phyloP scores from a whole-genome alignment of 192 early-diverging fungal genomes.

The Backusella macrospora region DNA sequence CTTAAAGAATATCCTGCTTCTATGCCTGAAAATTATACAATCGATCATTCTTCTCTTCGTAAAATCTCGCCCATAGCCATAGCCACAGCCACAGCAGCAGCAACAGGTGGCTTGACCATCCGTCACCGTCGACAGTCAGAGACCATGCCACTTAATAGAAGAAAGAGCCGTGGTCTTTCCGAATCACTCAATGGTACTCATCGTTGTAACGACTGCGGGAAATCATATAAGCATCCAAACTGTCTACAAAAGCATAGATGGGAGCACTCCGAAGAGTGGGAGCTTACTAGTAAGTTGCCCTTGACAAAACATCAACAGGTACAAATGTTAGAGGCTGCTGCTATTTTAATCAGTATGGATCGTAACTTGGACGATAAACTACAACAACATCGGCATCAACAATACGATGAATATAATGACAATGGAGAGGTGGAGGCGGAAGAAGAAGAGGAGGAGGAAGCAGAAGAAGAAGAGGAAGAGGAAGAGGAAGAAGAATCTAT shows the following conservation, averaged over 20 bases:
- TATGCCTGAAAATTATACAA: conserved; percentile 34
- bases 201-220: conserved; percentile 61
- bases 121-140: conserved; percentile 16
- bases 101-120: conserved; percentile 6
- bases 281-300: conserved; percentile 56
- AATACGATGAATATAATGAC: neutral
- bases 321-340: conserved; percentile 65
- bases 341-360: conserved; percentile 60
- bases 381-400: neutral
- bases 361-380: neutral
- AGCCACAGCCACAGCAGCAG: conserved; percentile 18
- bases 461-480: neutral
- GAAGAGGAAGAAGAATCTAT: conserved; percentile 19
- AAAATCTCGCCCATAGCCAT: conserved; percentile 9
- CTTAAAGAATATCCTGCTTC: conserved; percentile 23
- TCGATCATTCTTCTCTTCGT: conserved; percentile 28
- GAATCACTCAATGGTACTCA: conserved; percentile 10
- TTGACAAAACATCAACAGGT: conserved; percentile 71
- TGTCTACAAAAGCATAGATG: conserved; percentile 67
- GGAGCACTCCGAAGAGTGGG: conserved; percentile 71
- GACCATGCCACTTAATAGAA: neutral
- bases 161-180: conserved; percentile 8
- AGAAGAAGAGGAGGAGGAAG: too few relatives aligned
- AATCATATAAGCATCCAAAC: conserved; percentile 65
- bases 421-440: neutral